A percentile compares a stretch with the other conserved stretches of the same genome.
phyloP scores from a whole-genome alignment of 805 yeast genomes.

The Yarrowia porcina region DNA sequence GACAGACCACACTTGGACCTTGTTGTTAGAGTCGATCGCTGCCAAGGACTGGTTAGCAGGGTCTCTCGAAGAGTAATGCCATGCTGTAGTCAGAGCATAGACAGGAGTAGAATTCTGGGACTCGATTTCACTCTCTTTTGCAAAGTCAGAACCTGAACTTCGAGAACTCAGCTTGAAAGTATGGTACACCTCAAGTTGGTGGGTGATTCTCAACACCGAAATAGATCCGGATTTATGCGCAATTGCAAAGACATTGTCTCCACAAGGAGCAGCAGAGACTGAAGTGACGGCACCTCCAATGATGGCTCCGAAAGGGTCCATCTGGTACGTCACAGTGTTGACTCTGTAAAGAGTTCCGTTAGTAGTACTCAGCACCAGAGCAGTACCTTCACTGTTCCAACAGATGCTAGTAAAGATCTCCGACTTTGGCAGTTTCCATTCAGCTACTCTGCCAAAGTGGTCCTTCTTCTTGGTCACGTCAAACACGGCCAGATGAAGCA shows the following conservation, averaged over 20 bases:
- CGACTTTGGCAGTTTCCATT: not conserved
- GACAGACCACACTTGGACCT: conserved; percentile 26
- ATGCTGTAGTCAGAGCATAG: conserved; percentile 5
- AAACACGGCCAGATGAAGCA: not conserved
- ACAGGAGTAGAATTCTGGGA: not conserved
- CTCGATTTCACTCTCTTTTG: not conserved
- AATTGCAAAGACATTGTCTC: conserved; percentile 25
- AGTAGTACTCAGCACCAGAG: not conserved
- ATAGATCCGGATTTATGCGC: conserved; percentile 19
- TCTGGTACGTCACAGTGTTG: not conserved
- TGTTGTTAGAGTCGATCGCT: conserved; percentile 23
- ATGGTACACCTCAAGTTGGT: not conserved
- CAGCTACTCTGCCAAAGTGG: not conserved
- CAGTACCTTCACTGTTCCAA: conserved; percentile 17
- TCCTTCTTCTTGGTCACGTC: not conserved
- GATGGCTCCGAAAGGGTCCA: conserved; percentile 10
- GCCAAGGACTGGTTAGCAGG: conserved; percentile 17
- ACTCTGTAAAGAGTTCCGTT: conserved; percentile 13
- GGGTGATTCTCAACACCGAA: conserved; percentile 5
- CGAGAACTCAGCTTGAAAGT: conserved; percentile 17
- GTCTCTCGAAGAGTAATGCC: conserved; percentile 26
- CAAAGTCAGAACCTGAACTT: not conserved
- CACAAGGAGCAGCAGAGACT: conserved; percentile 26
- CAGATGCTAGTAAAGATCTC: conserved; percentile 8
- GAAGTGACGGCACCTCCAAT: conserved; percentile 15